These are phyloP conservation scores for Ceratobasidium sp. DNA, from an alignment of 1,284 basidiomycete genomes.

Conservation along the genomic window DNA sequence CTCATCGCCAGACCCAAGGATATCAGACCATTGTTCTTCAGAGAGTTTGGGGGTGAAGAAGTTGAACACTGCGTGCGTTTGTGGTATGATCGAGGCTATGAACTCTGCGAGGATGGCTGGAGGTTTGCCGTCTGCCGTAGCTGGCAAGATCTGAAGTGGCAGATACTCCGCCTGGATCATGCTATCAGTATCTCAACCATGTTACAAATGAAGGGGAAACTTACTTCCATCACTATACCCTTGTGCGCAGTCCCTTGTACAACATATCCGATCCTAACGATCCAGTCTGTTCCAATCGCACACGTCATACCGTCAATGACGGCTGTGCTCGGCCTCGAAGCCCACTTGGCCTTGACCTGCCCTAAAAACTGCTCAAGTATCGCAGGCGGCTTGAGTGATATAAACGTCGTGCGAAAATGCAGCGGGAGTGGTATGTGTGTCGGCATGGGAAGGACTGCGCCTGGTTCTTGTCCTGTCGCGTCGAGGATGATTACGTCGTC, in stretches of 20 bases:
- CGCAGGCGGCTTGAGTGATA: conserved; percentile 36
- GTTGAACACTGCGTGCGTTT: conserved; percentile 17
- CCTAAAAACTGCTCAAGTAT: conserved; percentile 37
- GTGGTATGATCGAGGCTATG: conserved; percentile 34
- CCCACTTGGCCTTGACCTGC: conserved; percentile 41
- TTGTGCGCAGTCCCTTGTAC: conserved; percentile 16
- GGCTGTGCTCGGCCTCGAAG: conserved; percentile 19
- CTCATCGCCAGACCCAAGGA: conserved; percentile 8
- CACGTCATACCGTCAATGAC: conserved; percentile 30
- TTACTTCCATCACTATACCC: conserved; percentile 33
- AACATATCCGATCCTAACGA: conserved; percentile 26
- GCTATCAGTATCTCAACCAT: not conserved
- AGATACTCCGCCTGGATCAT: conserved; percentile 25
- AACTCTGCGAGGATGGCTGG: conserved; percentile 36
- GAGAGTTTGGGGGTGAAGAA: conserved; percentile 23
- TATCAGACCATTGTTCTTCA: conserved; percentile 39
- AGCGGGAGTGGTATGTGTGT: conserved; percentile 28
- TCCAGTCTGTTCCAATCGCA: conserved; percentile 29
- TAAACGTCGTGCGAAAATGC: conserved; percentile 39
- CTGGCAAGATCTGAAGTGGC: conserved; percentile 15
- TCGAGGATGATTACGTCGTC: conserved; percentile 40
- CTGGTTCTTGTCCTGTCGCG: conserved; percentile 36
- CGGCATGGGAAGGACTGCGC: conserved; percentile 13
- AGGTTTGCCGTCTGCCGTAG: conserved; percentile 30
- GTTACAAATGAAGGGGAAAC: not conserved